Evolutionary conservation across 225 moss, liverwort and hornwort genomes (phyloP).

Genomic region (Anthoceros angustus): DNA sequence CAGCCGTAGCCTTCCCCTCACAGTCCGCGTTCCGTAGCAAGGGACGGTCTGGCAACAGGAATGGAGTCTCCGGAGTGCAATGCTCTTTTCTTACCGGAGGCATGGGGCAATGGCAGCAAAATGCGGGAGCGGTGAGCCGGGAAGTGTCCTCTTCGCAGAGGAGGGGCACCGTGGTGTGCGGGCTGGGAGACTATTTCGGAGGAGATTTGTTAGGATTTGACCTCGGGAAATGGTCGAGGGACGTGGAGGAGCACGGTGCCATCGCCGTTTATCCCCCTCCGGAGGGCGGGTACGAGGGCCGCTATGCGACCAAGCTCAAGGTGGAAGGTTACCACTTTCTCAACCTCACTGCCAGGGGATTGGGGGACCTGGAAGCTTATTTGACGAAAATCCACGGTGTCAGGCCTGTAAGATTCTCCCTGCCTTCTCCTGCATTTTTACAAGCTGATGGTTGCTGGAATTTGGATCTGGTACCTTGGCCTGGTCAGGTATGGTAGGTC

Average conservation of each 20-base stretch:
- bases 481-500: too few species aligned
- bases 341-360: conserved; percentile 70
- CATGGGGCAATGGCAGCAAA: not conserved
- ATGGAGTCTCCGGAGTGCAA: not conserved
- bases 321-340: conserved; percentile 63
- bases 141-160: not conserved
- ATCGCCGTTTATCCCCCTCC: conserved; percentile 65
- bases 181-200: conserved; percentile 48
- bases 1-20: not conserved
- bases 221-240: conserved; percentile 53
- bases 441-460: not conserved
- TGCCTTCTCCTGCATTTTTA: not conserved
- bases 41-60: not conserved
- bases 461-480: not conserved
- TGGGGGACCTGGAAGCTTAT: conserved; percentile 75
- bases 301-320: conserved; percentile 60
- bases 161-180: conserved; percentile 16
- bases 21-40: not conserved
- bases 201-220: conserved; percentile 84
- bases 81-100: not conserved
- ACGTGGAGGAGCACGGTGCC: conserved; percentile 75
- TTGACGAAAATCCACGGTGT: conserved; percentile 86
- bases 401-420: conserved; percentile 43
- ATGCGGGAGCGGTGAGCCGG: not conserved
- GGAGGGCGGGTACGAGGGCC: conserved; percentile 89